Evolutionary conservation across 108 stramenopile species (phyloP), one percentile per base, ranked within the genome.

Genomic region (Chaetoceros muelleri): DNA sequence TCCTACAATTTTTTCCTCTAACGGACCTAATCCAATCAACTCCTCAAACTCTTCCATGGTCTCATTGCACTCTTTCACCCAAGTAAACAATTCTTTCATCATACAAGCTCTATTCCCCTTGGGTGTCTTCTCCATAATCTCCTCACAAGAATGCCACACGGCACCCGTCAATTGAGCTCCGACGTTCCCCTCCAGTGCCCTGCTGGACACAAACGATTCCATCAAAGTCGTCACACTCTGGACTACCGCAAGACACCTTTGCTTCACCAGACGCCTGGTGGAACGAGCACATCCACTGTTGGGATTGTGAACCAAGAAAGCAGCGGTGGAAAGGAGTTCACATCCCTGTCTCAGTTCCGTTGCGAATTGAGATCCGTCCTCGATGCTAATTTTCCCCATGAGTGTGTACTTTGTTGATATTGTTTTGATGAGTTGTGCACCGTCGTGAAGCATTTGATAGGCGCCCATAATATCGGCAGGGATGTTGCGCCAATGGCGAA

Each of bases 361-460:
- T n/a, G 78, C 71, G 10, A 71, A 45, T 29, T 67, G 67, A 17
- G 53, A 64, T 18, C 74, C 72, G 23, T 84, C 80, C 24, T 61
- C 28, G 27, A 52, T 55, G 26, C 66, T 67, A 46, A 81, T 63
- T 48, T 82, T 82, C 10, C 76, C 74, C 19, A 91, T 66, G 16
- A 91, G 62, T 7, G 89, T 76, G 61, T 84, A 91, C 53, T 87
- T 91, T 24, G 89, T 91, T n/a, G 80, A 69, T 25, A 81, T 83
- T 24, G 72, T 74, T 23, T 80, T 66, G 10, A 91, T 66, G 46
- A 82, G 45, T 24, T 61, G 21, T 1, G 83, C 74, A 23, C 77
- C 89, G 29, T 78, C 58, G 28, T 59, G 21, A 10, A 91, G 57
- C 21, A 79, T 28, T 3, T 72, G 57, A 65, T 81, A 86, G 18